Evolutionary conservation across 116 monocot species (phyloP), one percentile per base, ranked within the genome.

Genomic region (Posidonia oceanica): DNA sequence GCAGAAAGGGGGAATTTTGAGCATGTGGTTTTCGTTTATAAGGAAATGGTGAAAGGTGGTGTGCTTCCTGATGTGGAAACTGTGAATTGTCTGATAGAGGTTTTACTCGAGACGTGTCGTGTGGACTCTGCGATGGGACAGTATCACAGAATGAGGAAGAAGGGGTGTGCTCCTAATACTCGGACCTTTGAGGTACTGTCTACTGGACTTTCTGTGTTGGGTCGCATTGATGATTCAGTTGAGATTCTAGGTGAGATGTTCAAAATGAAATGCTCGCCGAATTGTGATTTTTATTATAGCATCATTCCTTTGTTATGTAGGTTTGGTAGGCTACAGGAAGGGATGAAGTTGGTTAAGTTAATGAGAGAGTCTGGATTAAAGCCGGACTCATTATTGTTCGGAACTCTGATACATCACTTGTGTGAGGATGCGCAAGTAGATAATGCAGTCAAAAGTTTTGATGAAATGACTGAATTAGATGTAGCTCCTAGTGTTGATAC

Each of bases 11-110:
- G 23, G 40, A 65, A 79, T 17, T 74, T 87, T 39, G 63, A 60
- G 8, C 40, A 65, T 29, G 78, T 85, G 2, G 56, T 92, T 36
- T 88, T 86, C 74, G 83, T 88, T 2, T 92, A 92, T 57, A 92
- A 86, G 80, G 92, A 92, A 61, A 88, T 92, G 78, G 86, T 88
- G 57, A 92, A 92, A 72, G 67, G 54, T 21, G 82, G 79, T 42
- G 59, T 80, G 53, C 64, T 81, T 65, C 87, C 87, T 61, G 72
- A 81, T 78, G 82, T 82, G 17, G 86, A 84, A 14, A 85, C 86
- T 18, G 42, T 87, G 74, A 92, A 92, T 76, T 71, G 17, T 36
- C 68, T 92, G 36, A 88, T 92, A 38, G 55, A 76, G 40, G 75
- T 44, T 39, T 61, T 92, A 54, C 73, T 83, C 18, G 78, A 76